Conservation (phyloP, 2,329 filamentous ascomycete species). For the Colletotrichum sp. region DNA sequence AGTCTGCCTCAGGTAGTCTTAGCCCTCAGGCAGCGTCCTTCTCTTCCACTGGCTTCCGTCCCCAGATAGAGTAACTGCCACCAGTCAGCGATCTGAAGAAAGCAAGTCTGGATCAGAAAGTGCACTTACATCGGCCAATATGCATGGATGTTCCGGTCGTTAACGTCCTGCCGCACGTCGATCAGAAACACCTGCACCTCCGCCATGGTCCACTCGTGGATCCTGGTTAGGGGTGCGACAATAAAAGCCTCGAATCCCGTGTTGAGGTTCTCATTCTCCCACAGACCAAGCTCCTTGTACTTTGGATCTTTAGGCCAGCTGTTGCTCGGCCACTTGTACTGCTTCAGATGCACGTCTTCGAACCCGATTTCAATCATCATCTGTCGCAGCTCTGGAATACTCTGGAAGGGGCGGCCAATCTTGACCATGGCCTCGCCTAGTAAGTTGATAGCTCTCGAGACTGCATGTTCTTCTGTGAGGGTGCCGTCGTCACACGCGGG, state of each 20-base stretch:
- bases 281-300: slow-evolving; percentile 53
- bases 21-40: no score
- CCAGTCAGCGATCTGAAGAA: no score
- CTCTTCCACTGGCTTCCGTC: no score
- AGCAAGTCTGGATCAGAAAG: no score
- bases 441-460: slow-evolving; percentile 30
- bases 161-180: slow-evolving; percentile 23
- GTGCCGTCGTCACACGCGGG: slow-evolving; percentile 33
- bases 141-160: slow-evolving; percentile 25
- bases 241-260: background rate
- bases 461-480: slow-evolving; percentile 28
- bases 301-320: slow-evolving; percentile 55
- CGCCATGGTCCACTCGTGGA: slow-evolving; percentile 23
- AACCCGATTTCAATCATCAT: slow-evolving; percentile 48
- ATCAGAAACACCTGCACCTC: slow-evolving; percentile 25
- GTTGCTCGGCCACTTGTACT: slow-evolving; percentile 55
- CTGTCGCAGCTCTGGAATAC: slow-evolving; percentile 44
- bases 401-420: slow-evolving; percentile 32
- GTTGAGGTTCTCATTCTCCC: background rate
- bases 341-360: slow-evolving; percentile 50
- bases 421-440: slow-evolving; percentile 33
- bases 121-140: slow-evolving; percentile 14
- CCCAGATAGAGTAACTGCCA: no score
- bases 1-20: no score
- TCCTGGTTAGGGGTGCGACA: background rate